Base-by-base conservation (phyloP, 352 stramenopile species). In the Phytophthora boehmeriae region DNA sequence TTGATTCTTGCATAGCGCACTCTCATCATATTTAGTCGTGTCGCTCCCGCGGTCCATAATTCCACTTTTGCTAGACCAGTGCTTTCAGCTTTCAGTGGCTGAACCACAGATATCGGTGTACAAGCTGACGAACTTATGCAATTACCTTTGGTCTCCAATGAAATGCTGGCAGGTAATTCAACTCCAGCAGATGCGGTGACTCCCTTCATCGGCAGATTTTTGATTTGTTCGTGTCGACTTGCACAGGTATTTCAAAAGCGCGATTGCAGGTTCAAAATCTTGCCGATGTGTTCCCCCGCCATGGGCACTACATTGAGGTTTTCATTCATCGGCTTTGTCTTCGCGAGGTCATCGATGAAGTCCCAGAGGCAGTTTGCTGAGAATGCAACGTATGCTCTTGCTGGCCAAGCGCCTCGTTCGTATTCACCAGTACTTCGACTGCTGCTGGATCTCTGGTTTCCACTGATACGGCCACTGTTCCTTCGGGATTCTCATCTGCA, bases 401-500 rank as follows among this genome's bases (percentile, higher is more conserved):
- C 14, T 3, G 25, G 25, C 6, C 3, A 6, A 8, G 25, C 6
- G 25, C 3, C 25, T 30, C 25, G n/a, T n/a, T n/a, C n/a, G n/a
- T n/a, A 8, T 30, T 30, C 25, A 30, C 25, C 3, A 30, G 25
- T 6, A 6, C 6, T 30, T 30, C 25, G 34, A 41, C 34, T 44
- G 14, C 14, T 22, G 38, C 14, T 22, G 14, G 38, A 49, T 32
- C 41, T 30, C 4, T 28, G 17, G n/a, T 45, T 13, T 45, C 30
- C 34, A 2, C 30, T 8, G 5, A 1, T 13, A 17, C 1, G 8
- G 36, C 10, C 2, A 36, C 23, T 28, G 6, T 10, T 17, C 44
- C 44, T 11, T 62, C 43, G 4, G 43, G 43, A 36, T 59, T 73
- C 13, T 36, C 28, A 20, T 69, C 54, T 14, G 65, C 48, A n/a